These are phyloP conservation scores for Pseudozyma tsukubaensis DNA, from an alignment of 1,284 basidiomycete genomes.

Conservation along the genomic window DNA sequence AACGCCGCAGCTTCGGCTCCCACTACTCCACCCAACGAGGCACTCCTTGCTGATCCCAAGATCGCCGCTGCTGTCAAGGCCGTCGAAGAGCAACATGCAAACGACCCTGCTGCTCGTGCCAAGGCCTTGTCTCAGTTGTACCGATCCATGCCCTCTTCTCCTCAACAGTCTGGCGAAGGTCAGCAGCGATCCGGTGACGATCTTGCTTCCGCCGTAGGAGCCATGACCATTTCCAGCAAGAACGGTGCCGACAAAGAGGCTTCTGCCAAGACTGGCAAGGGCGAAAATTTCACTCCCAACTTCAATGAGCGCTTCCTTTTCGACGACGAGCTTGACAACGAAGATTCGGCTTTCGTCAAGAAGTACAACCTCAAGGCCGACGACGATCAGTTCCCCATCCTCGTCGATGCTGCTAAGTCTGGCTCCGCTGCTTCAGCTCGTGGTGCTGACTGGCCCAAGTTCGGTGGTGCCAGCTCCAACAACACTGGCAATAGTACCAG, in stretches of 20 bases:
- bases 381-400: conserved; percentile 75
- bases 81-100: background rate
- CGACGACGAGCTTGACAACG: conserved; percentile 65
- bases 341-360: conserved; percentile 67
- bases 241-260: conserved; percentile 6
- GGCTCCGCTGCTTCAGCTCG: conserved; percentile 72
- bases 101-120: conserved; percentile 13
- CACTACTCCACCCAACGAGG: conserved; percentile 42
- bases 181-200: conserved; percentile 20
- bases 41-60: conserved; percentile 24
- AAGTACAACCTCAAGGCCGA: conserved; percentile 66
- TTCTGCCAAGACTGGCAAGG: conserved; percentile 8
- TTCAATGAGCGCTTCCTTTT: conserved; percentile 67
- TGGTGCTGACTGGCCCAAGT: conserved; percentile 93
- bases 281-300: conserved; percentile 54
- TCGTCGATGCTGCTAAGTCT: conserved; percentile 67
- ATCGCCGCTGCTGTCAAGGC: conserved; percentile 6
- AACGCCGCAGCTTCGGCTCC: conserved; percentile 43
- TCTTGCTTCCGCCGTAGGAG: conserved; percentile 29
- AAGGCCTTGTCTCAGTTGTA: conserved; percentile 20
- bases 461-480: conserved; percentile 73
- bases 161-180: conserved; percentile 26
- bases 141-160: conserved; percentile 51
- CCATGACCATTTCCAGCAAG: conserved; percentile 31
- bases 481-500: conserved; percentile 43